Percentiles rank a stretch among this genome's conserved stretches.
These are phyloP conservation scores for Fusarium albosuccineum DNA, from an alignment of 2,329 filamentous ascomycete species.

Conservation along the genomic window DNA sequence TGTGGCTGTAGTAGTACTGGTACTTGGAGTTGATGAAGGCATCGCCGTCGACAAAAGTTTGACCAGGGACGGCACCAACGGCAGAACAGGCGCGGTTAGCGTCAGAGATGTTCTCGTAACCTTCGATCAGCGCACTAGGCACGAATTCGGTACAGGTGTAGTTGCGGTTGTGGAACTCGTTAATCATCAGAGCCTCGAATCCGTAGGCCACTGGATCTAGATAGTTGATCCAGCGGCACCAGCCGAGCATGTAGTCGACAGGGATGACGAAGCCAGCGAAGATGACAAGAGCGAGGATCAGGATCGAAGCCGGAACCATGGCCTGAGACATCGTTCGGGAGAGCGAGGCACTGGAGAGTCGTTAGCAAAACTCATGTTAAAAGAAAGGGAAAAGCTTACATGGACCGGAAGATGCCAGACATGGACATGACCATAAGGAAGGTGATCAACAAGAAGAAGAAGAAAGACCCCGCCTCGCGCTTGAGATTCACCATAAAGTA, in stretches of 20 bases:
- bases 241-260: conserved; percentile 67
- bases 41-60: conserved; percentile 59
- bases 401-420: conserved; percentile 70
- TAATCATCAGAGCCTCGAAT: conserved; percentile 75
- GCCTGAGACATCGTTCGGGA: conserved; percentile 68
- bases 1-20: conserved; percentile 60
- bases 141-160: conserved; percentile 44
- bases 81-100: conserved; percentile 60
- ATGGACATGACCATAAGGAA: conserved; percentile 70
- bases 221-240: conserved; percentile 78
- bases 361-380: background rate
- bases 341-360: conserved; percentile 38
- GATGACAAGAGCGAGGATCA: conserved; percentile 52
- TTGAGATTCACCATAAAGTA: conserved; percentile 64
- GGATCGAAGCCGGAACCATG: conserved; percentile 57
- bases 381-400: conserved; percentile 35
- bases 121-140: conserved; percentile 43
- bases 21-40: conserved; percentile 62
- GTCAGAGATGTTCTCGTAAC: conserved; percentile 46
- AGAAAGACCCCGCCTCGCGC: conserved; percentile 60
- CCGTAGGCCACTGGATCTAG: conserved; percentile 75
- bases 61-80: conserved; percentile 62
- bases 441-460: conserved; percentile 60
- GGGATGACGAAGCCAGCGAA: conserved; percentile 65
- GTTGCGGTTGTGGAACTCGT: conserved; percentile 67